Evolutionary conservation across 2,329 filamentous ascomycete genomes (phyloP).

Genomic region (Emergomyces orientalis): DNA sequence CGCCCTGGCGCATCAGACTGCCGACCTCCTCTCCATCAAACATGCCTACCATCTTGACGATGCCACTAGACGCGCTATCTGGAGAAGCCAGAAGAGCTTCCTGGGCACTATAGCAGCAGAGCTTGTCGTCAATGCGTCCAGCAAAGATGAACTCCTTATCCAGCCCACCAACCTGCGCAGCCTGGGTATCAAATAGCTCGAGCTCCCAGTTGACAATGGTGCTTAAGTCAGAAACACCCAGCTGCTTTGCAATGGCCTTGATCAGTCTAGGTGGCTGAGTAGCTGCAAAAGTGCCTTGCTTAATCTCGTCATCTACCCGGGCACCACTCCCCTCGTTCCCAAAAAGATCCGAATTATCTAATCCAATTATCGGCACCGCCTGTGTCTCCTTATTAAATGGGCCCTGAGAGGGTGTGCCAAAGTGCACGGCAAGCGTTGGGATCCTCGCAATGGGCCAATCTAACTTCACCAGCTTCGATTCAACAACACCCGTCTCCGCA

Average conservation of each 20-base stretch:
- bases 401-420: conserved; percentile 60
- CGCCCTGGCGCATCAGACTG: conserved; percentile 80
- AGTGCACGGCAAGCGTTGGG: conserved; percentile 87
- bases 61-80: conserved; percentile 42
- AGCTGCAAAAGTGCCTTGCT: conserved; percentile 60
- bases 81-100: conserved; percentile 67
- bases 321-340: conserved; percentile 24
- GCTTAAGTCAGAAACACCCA: conserved; percentile 63
- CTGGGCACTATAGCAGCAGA: conserved; percentile 88
- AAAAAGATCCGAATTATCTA: conserved; percentile 60
- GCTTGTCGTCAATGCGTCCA: conserved; percentile 92
- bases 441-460: conserved; percentile 91
- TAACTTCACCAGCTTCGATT: conserved; percentile 74
- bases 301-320: conserved; percentile 16
- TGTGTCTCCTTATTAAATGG: conserved; percentile 83
- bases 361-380: conserved; percentile 84
- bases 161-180: conserved; percentile 71
- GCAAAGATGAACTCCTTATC: conserved; percentile 93
- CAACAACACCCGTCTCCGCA: conserved; percentile 61
- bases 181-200: conserved; percentile 85
- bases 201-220: conserved; percentile 93
- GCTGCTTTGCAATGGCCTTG: conserved; percentile 65
- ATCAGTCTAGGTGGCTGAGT: conserved; percentile 82
- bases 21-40: conserved; percentile 98
- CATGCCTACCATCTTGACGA: conserved; percentile 82